A percentile compares a stretch with the other conserved stretches of the same genome.
phyloP scores from a whole-genome alignment of 345 rosid species.

The Xanthoceras sorbifolium region DNA sequence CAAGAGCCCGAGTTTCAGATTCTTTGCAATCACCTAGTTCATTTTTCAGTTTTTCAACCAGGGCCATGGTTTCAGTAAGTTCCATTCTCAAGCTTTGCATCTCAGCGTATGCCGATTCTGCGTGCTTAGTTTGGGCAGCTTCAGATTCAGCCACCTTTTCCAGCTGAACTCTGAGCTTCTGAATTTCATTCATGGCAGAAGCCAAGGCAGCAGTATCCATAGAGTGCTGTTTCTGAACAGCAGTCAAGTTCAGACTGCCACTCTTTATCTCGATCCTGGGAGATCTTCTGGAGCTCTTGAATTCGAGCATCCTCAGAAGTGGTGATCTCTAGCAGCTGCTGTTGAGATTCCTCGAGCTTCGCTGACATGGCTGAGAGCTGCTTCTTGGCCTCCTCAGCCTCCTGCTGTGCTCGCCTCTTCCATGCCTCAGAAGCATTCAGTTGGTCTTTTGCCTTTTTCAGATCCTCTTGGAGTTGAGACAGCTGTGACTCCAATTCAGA shows the following conservation, averaged over 20 bases:
- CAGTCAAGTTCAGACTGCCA: conserved; percentile 99
- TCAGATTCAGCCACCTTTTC: conserved; percentile 68
- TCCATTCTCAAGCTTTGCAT: conserved; percentile 64
- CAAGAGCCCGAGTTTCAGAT: conserved; percentile 76
- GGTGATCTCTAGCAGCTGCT: conserved; percentile 72
- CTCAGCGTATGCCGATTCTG: conserved; percentile 61
- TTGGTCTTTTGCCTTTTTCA: conserved; percentile 77
- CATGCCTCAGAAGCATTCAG: conserved; percentile 65
- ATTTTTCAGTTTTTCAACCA: conserved; percentile 65
- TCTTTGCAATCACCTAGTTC: conserved; percentile 68
- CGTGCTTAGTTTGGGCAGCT: conserved; percentile 54
- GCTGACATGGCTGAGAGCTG: conserved; percentile 49
- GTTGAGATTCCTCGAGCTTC: conserved; percentile 63
- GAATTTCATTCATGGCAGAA: conserved; percentile 87
- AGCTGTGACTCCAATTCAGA: conserved; percentile 69
- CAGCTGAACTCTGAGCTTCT: conserved; percentile 82
- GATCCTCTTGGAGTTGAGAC: conserved; percentile 77
- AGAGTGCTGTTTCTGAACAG: conserved; percentile 78
- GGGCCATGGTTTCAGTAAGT: conserved; percentile 61
- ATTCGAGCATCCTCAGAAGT: conserved; percentile 78
- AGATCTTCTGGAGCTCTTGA: conserved; percentile 78
- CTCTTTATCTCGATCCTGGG: conserved; percentile 85
- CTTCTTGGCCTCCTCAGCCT: conserved; percentile 75
- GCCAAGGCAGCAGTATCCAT: conserved; percentile 79
- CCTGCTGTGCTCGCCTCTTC: conserved; percentile 70